These are phyloP conservation scores for Podaxis sp. DNA, from an alignment of 768 basidiomycete species.

Conservation along the genomic window DNA sequence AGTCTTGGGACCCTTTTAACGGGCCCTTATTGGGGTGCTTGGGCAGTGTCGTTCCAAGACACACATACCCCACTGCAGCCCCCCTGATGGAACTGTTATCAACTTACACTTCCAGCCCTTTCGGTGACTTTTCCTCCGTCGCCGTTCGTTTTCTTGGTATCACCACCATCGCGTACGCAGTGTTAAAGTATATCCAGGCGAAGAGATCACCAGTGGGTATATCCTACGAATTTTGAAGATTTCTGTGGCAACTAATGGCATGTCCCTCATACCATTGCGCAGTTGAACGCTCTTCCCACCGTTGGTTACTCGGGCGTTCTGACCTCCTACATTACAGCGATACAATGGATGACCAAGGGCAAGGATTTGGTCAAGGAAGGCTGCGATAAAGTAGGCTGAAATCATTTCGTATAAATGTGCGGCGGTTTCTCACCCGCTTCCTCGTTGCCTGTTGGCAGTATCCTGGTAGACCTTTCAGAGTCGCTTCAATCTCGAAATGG, in stretches of 20 bases:
- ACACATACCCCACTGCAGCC: not conserved
- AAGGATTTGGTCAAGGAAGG: not conserved
- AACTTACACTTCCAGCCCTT: not conserved
- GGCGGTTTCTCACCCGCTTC: constrained; percentile 12
- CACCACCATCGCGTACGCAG: not conserved
- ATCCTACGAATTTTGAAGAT: not conserved
- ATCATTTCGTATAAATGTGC: no score
- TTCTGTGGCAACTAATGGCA: not conserved
- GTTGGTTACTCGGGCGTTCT: constrained; percentile 12
- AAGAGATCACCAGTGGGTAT: not conserved
- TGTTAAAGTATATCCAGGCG: not conserved
- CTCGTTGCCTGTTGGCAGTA: constrained; percentile 18
- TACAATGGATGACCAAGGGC: not conserved
- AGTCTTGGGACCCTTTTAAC: not conserved
- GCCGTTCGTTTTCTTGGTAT: not conserved
- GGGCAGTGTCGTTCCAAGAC: not conserved
- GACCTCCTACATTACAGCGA: constrained; percentile 10
- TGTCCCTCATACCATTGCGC: not conserved
- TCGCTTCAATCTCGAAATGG: constrained; percentile 32
- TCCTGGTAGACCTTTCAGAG: constrained; percentile 25
- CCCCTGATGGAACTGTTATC: not conserved
- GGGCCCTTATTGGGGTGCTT: not conserved
- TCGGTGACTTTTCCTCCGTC: not conserved
- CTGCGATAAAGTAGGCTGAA: not conserved
- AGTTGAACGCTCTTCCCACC: constrained; percentile 11